Evolutionary conservation across 2,329 filamentous ascomycete species (phyloP), one percentile per base, ranked within the genome.

Genomic region (Claviceps sp.): DNA sequence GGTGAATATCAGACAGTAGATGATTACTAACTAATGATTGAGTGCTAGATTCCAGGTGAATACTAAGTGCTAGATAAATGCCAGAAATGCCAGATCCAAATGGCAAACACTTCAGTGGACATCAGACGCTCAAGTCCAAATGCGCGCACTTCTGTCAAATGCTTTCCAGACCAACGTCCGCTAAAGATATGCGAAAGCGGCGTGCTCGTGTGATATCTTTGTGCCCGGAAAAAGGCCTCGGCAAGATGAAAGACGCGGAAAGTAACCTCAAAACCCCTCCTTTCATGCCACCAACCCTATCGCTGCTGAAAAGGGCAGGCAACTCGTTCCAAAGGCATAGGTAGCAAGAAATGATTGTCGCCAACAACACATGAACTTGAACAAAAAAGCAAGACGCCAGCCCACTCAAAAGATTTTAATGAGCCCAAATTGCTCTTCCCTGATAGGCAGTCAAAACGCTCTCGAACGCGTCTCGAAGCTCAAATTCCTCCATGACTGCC

Each of bases 381-480:
- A 38, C 20, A 50, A 30, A 37, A 13, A 50, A 38, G 9, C 8
- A 9, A 30, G 26, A 18, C 37, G 16, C 24, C 14, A 18, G 42
- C 22, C 20, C 20, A 5, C 37, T 44, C 18, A 7, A 37, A 34
- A 24, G 14, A 18, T 22, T 24, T 54, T 13, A 58, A 34, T 54
- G 55, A 6, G 50, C 57, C 57, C 56, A 56, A 7, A 55, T 18
- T n/a, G 48, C 37, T 37, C 49, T 54, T 37, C 52, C 55, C 44
- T 50, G 40, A 55, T 56, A 51, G 40, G 55, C 56, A 18, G 59
- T 54, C 37, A 67, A 55, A 5, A 88, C 75, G 40, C 76, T 83
- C 62, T 84, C 84, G 52, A 95, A 67, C 22, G 88, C 88, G 69
- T 95, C 90, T 48, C 78, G 73, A 40, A 88, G 78, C 67, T 88